phyloP scores from a whole-genome alignment of 2,329 filamentous ascomycete genomes.

The Phyllosticta citrichinensis region DNA sequence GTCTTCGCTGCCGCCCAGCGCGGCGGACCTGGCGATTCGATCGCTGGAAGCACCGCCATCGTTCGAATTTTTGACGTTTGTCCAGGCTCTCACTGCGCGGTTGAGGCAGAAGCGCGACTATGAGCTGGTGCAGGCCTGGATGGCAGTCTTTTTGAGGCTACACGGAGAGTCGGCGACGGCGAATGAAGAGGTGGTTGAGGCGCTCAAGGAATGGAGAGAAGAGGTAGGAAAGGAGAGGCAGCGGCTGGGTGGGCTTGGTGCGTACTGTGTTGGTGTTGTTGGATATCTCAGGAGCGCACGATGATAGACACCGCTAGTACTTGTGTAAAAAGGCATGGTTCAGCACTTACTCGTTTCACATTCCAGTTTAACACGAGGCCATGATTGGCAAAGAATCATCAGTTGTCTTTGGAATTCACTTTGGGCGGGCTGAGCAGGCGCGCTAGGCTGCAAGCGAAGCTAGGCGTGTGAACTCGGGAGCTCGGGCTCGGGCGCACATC shows the following conservation, averaged over 20 bases:
- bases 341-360: neutral
- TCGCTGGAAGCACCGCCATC: conserved; percentile 52
- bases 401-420: neutral
- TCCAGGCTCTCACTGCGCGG: conserved; percentile 65
- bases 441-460: neutral
- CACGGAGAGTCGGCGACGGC: conserved; percentile 50
- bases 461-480: neutral
- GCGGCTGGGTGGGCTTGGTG: conserved; percentile 65
- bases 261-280: conserved; percentile 80
- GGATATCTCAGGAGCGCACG: conserved; percentile 57
- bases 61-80: conserved; percentile 70
- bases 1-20: conserved; percentile 70
- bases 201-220: conserved; percentile 58
- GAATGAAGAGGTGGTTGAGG: conserved; percentile 44
- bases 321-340: neutral
- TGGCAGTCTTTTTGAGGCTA: conserved; percentile 81
- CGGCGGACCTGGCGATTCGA: conserved; percentile 82
- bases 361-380: neutral
- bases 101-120: conserved; percentile 68
- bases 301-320: neutral
- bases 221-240: conserved; percentile 62
- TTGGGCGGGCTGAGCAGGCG: too few relatives aligned
- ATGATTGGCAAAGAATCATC: neutral
- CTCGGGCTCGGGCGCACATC: conserved; percentile 4
- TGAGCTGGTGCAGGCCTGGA: conserved; percentile 93